Evolutionary conservation across 2,329 filamentous ascomycete species (phyloP).

Genomic region (Xylariaceae sp.): DNA sequence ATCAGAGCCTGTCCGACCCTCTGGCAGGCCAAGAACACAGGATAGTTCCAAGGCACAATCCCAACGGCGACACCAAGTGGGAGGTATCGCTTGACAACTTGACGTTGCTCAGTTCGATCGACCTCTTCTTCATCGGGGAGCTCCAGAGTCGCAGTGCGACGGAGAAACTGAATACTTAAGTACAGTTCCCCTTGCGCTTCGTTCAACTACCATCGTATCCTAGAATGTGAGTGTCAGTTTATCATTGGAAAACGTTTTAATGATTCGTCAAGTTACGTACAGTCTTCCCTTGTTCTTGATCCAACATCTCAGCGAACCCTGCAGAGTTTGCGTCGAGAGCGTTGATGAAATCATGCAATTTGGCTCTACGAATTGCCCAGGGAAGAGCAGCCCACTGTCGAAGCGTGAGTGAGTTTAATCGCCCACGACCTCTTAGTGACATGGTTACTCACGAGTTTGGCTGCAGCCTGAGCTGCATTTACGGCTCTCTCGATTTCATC

Average conservation of each 20-base stretch:
- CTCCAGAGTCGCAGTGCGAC: not conserved
- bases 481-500: not conserved
- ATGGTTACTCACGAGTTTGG: not conserved
- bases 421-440: not conserved
- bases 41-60: constrained; percentile 58
- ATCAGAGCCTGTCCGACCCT: constrained; percentile 58
- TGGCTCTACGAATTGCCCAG: not conserved
- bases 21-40: constrained; percentile 46
- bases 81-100: constrained; percentile 33
- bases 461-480: not conserved
- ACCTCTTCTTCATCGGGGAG: not conserved
- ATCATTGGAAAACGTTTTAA: not conserved
- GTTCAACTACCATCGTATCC: not conserved
- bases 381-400: not conserved
- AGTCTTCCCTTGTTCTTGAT: constrained; percentile 1
- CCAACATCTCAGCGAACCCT: not conserved
- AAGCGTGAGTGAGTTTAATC: not conserved
- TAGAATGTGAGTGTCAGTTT: not conserved
- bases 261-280: not conserved
- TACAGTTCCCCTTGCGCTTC: not conserved
- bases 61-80: constrained; percentile 44
- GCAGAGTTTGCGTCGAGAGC: not conserved
- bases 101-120: constrained; percentile 30
- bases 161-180: not conserved
- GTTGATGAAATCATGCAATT: not conserved